Percentiles rank a stretch among this genome's conserved stretches.
These are phyloP conservation scores for Kodamaea fungicola DNA, from an alignment of 1,139 yeast species.

Conservation along the genomic window DNA sequence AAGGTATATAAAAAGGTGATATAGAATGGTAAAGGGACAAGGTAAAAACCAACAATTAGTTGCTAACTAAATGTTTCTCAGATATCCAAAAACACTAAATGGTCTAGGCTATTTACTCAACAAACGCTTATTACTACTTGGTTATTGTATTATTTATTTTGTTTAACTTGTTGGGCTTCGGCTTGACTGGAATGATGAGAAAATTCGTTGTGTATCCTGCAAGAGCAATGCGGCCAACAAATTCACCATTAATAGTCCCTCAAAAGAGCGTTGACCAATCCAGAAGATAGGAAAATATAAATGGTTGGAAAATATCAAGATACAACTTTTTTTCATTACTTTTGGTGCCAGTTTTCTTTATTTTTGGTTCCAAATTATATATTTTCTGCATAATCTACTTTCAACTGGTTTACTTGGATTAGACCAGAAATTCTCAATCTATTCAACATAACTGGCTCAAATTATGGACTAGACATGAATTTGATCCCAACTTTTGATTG, in stretches of 20 bases:
- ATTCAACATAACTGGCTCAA: conserved; percentile 14
- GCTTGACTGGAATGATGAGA: conserved; percentile 18
- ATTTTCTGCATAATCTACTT: conserved; percentile 14
- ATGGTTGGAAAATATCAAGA: conserved; percentile 18
- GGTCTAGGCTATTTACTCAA: conserved; percentile 16
- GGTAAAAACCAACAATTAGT: too few species aligned
- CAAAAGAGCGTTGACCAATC: conserved; percentile 16
- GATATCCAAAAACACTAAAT: too few species aligned
- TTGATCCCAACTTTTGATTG: conserved; percentile 18
- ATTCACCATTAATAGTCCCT: conserved; percentile 16
- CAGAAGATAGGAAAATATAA: conserved; percentile 14
- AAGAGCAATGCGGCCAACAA: conserved; percentile 14
- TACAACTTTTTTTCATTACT: conserved; percentile 12
- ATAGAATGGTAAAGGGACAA: too few species aligned
- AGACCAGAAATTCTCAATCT: conserved; percentile 14
- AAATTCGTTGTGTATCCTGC: conserved; percentile 14
- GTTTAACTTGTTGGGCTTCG: conserved; percentile 18
- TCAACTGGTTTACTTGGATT: conserved; percentile 21
- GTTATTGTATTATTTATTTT: conserved; percentile 14
- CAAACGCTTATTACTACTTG: too few species aligned
- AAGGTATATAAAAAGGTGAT: too few species aligned
- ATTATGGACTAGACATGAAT: conserved; percentile 15
- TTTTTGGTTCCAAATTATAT: conserved; percentile 17
- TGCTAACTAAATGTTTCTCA: too few species aligned
- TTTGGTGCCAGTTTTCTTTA: conserved; percentile 12